These are phyloP conservation scores for Aphanomyces euteiches DNA, from an alignment of 352 stramenopile genomes.

Conservation along the genomic window DNA sequence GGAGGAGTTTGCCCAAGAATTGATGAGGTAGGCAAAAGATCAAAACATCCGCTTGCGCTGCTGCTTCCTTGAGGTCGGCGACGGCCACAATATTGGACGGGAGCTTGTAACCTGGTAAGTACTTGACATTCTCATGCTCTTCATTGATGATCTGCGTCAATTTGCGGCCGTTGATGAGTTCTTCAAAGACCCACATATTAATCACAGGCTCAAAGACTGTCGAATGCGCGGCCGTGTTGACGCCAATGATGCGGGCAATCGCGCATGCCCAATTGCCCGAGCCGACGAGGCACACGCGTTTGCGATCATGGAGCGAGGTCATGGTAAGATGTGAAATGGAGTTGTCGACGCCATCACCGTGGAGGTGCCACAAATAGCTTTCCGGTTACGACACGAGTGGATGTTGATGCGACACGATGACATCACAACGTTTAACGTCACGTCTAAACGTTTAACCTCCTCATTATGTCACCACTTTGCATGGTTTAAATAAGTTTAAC, in stretches of 20 bases:
- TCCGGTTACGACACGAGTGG: too few species aligned
- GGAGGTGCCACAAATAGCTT: too few species aligned
- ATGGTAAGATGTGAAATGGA: too few species aligned
- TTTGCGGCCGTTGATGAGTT: slow-evolving; percentile 83
- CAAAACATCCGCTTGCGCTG: slow-evolving; percentile 87
- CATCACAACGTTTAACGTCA: too few species aligned
- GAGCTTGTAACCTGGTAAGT: slow-evolving; percentile 85
- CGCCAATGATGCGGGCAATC: slow-evolving; percentile 79
- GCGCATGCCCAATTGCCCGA: slow-evolving; percentile 81
- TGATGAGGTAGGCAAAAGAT: slow-evolving; percentile 98
- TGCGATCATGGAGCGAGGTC: too few species aligned
- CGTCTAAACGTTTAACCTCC: too few species aligned
- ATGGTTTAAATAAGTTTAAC: too few species aligned
- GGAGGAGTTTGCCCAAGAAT: slow-evolving; percentile 88
- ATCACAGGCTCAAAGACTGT: slow-evolving; percentile 86
- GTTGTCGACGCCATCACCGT: too few species aligned
- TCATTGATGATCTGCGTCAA: slow-evolving; percentile 96
- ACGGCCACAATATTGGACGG: slow-evolving; percentile 92
- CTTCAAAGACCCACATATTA: slow-evolving; percentile 97
- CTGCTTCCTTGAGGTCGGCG: slow-evolving; percentile 87
- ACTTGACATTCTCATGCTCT: slow-evolving; percentile 97
- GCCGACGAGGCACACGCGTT: slow-evolving; percentile 44
- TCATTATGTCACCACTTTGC: too few species aligned
- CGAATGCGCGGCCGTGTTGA: slow-evolving; percentile 52
- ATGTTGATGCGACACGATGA: too few species aligned